These are phyloP conservation scores for Didymosphaeria variabile DNA, from an alignment of 2,329 filamentous ascomycete genomes.

Conservation along the genomic window DNA sequence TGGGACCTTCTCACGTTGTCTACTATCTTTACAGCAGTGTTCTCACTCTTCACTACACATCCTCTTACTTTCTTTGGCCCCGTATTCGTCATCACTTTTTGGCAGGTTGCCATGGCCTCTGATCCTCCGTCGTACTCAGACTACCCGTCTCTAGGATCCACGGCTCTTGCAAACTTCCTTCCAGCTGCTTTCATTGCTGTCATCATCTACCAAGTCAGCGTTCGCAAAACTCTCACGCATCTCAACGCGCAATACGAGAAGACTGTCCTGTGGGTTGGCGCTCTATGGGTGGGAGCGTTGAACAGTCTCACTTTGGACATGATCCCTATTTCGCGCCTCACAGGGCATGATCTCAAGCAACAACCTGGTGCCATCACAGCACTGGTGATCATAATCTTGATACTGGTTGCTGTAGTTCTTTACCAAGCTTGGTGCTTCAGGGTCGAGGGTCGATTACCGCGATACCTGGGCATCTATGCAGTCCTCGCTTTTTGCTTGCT, in stretches of 20 bases:
- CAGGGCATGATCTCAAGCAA: conserved; percentile 47
- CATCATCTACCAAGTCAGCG: conserved; percentile 40
- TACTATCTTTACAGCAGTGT: conserved; percentile 39
- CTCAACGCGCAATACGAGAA: conserved; percentile 49
- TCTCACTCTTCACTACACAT: conserved; percentile 43
- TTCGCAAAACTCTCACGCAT: conserved; percentile 36
- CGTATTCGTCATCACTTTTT: conserved; percentile 43
- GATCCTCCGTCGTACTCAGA: conserved; percentile 43
- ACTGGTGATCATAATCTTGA: conserved; percentile 43
- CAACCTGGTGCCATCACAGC: conserved; percentile 50
- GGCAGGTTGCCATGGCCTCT: conserved; percentile 48
- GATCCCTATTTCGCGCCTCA: conserved; percentile 49
- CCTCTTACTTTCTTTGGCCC: conserved; percentile 42
- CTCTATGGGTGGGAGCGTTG: conserved; percentile 46
- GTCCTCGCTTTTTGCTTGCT: conserved; percentile 81
- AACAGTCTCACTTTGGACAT: conserved; percentile 44
- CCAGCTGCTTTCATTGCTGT: conserved; percentile 43
- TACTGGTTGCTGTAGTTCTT: conserved; percentile 36
- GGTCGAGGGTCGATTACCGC: conserved; percentile 63
- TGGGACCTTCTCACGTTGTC: conserved; percentile 47
- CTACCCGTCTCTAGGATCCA: conserved; percentile 44
- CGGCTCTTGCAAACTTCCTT: conserved; percentile 42
- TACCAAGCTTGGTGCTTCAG: conserved; percentile 47
- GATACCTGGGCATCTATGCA: conserved; percentile 81
- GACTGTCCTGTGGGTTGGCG: conserved; percentile 48